Evolutionary conservation across 148 eudicot genomes (phyloP).

Genomic region (Oxyria digyna): DNA sequence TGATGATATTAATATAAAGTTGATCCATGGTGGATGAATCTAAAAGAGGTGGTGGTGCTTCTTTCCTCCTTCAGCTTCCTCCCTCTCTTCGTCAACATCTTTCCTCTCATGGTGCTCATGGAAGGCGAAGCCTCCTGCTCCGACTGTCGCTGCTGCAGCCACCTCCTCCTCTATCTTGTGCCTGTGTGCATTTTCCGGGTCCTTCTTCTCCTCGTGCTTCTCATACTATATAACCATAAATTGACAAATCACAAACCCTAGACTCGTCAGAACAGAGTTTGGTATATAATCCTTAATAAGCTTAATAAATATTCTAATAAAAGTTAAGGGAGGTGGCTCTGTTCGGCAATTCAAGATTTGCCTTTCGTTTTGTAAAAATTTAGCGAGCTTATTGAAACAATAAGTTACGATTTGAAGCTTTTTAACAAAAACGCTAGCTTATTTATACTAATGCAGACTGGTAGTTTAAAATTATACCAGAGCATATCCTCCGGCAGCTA

Average conservation of each 20-base stretch:
- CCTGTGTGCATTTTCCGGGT: constrained; percentile 2
- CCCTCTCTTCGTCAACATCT: background rate
- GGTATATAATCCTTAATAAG: too few species aligned
- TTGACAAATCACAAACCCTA: background rate
- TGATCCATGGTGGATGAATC: background rate
- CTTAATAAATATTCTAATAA: too few species aligned
- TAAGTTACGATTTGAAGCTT: too few species aligned
- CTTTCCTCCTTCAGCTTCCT: constrained; percentile 6
- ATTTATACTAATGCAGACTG: too few species aligned
- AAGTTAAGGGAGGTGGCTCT: too few species aligned
- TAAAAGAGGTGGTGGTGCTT: constrained; percentile 10
- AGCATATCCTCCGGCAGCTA: constrained; percentile 2
- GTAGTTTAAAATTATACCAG: too few species aligned
- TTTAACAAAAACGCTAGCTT: too few species aligned
- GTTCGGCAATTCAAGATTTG: too few species aligned
- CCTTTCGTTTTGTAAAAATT: too few species aligned
- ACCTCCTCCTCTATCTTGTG: constrained; percentile 9
- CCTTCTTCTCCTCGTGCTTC: constrained; percentile 8
- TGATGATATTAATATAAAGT: background rate
- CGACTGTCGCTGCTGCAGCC: constrained; percentile 4
- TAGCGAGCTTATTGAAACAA: too few species aligned
- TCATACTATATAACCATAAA: background rate
- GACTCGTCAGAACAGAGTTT: too few species aligned
- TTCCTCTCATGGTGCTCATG: constrained; percentile 11
- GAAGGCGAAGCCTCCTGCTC: constrained; percentile 7